phyloP scores from a whole-genome alignment of 805 yeast species.

The Cyberlindnera euphorbiiphila region DNA sequence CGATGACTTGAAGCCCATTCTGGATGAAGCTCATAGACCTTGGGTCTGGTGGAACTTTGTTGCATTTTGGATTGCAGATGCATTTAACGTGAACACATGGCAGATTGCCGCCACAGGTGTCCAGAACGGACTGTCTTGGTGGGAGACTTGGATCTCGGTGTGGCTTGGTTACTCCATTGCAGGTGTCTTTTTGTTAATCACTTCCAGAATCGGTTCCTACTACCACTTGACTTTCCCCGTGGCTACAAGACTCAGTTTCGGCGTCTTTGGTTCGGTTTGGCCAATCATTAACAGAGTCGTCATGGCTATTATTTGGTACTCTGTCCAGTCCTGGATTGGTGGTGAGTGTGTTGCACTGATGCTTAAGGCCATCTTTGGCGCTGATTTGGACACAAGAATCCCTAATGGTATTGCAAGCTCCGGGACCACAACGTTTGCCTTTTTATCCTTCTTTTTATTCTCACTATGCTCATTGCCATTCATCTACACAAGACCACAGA shows the following conservation, averaged over 20 bases:
- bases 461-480: constrained; percentile 81
- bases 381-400: constrained; percentile 55
- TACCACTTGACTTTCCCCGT: constrained; percentile 88
- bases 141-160: constrained; percentile 87
- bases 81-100: constrained; percentile 89
- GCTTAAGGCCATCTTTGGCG: constrained; percentile 74
- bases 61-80: constrained; percentile 85
- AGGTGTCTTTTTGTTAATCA: constrained; percentile 61
- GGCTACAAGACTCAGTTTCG: constrained; percentile 75
- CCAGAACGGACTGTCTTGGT: constrained; percentile 75
- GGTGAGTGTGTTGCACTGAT: constrained; percentile 78
- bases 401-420: constrained; percentile 57
- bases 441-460: constrained; percentile 73
- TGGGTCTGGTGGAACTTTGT: constrained; percentile 86
- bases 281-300: constrained; percentile 85
- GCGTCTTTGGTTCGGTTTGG: constrained; percentile 87
- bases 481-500: constrained; percentile 78
- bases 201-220: constrained; percentile 74
- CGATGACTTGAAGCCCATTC: constrained; percentile 72
- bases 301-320: constrained; percentile 84
- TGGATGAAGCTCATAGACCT: constrained; percentile 59
- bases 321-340: constrained; percentile 83
- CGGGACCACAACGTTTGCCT: constrained; percentile 67
- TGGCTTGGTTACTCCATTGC: constrained; percentile 79
- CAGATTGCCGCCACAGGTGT: constrained; percentile 89